A percentile compares a stretch with the other conserved stretches of the same genome.
phyloP scores from a whole-genome alignment of 108 stramenopile genomes.

The Discostella pseudostelligera region DNA sequence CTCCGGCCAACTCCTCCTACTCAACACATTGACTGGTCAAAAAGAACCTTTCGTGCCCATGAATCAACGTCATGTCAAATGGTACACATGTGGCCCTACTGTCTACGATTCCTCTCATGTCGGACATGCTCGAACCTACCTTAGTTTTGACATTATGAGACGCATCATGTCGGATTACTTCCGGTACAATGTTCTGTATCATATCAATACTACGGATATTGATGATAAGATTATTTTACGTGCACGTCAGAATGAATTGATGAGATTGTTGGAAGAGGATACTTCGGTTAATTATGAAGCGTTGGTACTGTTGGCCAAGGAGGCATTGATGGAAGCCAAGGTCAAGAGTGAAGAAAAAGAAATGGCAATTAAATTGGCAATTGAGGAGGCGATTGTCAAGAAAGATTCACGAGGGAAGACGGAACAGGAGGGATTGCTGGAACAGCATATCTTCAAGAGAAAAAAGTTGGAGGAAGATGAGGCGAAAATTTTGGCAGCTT shows the following conservation, averaged over 20 bases:
- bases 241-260: conserved; percentile 66
- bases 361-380: conserved; percentile 35
- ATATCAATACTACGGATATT: conserved; percentile 95
- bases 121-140: conserved; percentile 98
- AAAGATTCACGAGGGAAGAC: conserved; percentile 51
- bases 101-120: conserved; percentile 96
- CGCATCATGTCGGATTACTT: conserved; percentile 95
- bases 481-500: conserved; percentile 34
- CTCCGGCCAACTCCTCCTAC: conserved; percentile 55
- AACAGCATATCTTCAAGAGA: conserved; percentile 54
- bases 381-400: conserved; percentile 54
- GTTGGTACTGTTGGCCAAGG: conserved; percentile 33
- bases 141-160: conserved; percentile 96
- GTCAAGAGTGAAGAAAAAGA: conserved; percentile 56
- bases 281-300: conserved; percentile 31
- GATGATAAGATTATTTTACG: conserved; percentile 99
- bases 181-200: conserved; percentile 88
- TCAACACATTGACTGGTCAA: conserved; percentile 61
- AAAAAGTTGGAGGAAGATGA: conserved; percentile 49
- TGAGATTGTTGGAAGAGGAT: conserved; percentile 51
- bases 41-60: conserved; percentile 70
- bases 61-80: conserved; percentile 44
- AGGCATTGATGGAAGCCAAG: conserved; percentile 55
- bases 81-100: conserved; percentile 97
- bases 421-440: conserved; percentile 55